Evolutionary conservation across 108 stramenopile genomes (phyloP).

Genomic region (Skeletonema costatum): DNA sequence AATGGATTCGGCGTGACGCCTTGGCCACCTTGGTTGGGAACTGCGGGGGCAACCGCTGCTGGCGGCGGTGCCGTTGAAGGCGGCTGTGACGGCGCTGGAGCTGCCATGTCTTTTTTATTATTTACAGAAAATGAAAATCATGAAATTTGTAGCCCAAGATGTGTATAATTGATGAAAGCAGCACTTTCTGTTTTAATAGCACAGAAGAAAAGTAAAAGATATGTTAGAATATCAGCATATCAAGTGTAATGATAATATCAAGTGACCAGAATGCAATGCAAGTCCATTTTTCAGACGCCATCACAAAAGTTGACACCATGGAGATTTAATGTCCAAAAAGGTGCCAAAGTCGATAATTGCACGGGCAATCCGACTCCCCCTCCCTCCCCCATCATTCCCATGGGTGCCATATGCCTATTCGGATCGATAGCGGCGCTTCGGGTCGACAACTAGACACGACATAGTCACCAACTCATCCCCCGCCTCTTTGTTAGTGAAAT

Average conservation of each 20-base stretch:
- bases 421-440: not conserved
- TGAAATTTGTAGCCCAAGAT: not conserved
- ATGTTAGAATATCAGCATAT: not conserved
- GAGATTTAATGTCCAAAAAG: not conserved
- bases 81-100: constrained; percentile 1
- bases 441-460: not conserved
- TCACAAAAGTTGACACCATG: not conserved
- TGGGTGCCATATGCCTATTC: not conserved
- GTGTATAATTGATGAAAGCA: not conserved
- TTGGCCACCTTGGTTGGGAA: not conserved
- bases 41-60: not conserved
- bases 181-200: not conserved
- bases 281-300: not conserved
- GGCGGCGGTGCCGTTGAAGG: not conserved
- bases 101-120: not conserved
- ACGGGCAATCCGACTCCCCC: not conserved
- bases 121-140: constrained; percentile 2
- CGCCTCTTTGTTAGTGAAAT: no score
- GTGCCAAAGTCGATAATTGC: not conserved
- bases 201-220: not conserved
- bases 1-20: not conserved
- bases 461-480: not conserved
- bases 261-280: not conserved
- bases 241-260: not conserved
- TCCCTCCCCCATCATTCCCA: not conserved